phyloP scores from a whole-genome alignment of 2,329 filamentous ascomycete species.

The Colletotrichum coccodes region DNA sequence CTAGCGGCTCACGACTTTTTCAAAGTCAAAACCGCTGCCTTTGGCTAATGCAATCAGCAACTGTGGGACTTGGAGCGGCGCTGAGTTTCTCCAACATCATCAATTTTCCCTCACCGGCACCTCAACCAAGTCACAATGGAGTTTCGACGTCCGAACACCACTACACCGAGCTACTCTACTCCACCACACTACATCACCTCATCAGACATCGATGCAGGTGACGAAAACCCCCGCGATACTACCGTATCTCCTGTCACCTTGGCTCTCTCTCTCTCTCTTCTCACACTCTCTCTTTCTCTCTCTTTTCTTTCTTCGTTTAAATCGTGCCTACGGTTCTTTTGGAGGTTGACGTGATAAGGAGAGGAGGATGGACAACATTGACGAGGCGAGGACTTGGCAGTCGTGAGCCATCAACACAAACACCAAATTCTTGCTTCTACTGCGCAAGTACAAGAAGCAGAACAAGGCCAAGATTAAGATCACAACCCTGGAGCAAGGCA shows the following conservation, averaged over 20 bases:
- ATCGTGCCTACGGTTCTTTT: neutral
- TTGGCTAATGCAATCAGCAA: neutral
- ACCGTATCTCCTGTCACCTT: too few relatives aligned
- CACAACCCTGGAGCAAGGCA: neutral
- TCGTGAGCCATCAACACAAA: neutral
- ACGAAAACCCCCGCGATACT: too few relatives aligned
- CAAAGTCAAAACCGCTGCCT: constrained; percentile 2
- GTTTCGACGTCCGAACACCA: neutral
- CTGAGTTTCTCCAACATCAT: constrained; percentile 1
- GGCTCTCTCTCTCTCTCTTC: too few relatives aligned
- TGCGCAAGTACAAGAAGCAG: too few relatives aligned
- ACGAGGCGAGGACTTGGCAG: neutral
- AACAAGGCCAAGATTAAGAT: neutral
- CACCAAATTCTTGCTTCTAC: too few relatives aligned
- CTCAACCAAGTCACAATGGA: neutral
- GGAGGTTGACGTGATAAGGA: neutral
- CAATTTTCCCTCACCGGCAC: neutral
- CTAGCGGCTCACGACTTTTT: constrained; percentile 8
- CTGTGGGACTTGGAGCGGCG: neutral
- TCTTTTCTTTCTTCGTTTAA: neutral
- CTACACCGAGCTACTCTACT: neutral
- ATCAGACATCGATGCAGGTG: neutral
- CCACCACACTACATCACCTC: neutral
- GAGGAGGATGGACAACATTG: neutral
- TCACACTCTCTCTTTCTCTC: too few relatives aligned